Percentiles rank a stretch among this genome's conserved stretches.
Evolutionary conservation across 2,329 filamentous ascomycete species (phyloP).

Genomic region (Aspergillus flavus): DNA sequence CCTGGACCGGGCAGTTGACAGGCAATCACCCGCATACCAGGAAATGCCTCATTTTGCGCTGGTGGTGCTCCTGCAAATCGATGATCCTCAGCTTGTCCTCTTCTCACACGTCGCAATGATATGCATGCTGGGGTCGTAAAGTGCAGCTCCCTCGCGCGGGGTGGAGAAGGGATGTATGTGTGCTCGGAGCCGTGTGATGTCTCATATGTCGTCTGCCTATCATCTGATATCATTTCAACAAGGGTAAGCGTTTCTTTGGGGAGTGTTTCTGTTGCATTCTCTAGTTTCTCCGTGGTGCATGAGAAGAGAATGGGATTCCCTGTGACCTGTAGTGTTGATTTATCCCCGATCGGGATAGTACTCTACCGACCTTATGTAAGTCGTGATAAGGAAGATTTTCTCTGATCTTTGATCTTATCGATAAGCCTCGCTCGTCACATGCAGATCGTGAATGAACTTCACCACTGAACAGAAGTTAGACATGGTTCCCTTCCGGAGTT

Average conservation of each 20-base stretch:
- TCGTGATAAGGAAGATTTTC: neutral
- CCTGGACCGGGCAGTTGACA: neutral
- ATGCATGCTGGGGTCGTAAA: neutral
- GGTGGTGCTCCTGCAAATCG: neutral
- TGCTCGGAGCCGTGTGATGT: neutral
- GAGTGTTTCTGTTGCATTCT: neutral
- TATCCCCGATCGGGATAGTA: neutral
- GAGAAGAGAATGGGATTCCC: neutral
- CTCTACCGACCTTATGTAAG: neutral
- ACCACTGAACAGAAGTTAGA: neutral
- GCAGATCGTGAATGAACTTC: neutral
- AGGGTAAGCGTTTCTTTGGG: neutral
- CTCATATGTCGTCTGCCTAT: neutral
- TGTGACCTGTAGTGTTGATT: neutral
- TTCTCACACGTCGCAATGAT: constrained; percentile 4
- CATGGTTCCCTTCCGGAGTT: neutral
- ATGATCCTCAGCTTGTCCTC: constrained; percentile 1
- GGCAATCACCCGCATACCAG: neutral
- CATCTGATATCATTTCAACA: constrained; percentile 2
- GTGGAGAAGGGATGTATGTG: neutral
- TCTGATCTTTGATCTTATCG: constrained; percentile 1
- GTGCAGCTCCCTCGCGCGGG: constrained; percentile 1
- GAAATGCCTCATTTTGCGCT: neutral
- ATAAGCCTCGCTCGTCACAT: neutral
- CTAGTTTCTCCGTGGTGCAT: neutral